A percentile compares a stretch with the other conserved stretches of the same genome.
These are phyloP conservation scores for Candida sphagnicola DNA, from an alignment of 805 yeast species.

Conservation along the genomic window DNA sequence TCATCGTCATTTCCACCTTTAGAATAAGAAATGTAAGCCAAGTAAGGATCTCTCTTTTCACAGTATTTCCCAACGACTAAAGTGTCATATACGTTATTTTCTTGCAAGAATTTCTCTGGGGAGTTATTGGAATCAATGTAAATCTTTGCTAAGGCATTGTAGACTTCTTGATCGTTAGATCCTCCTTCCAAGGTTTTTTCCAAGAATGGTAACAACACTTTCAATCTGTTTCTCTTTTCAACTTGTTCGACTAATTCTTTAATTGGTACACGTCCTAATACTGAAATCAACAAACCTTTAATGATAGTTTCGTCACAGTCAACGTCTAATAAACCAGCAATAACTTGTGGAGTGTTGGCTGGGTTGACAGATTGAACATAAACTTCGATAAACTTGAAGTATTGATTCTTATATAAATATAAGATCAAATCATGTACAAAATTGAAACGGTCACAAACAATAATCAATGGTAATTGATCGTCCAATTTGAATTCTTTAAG, in stretches of 20 bases:
- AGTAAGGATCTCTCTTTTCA: slow-evolving; percentile 97
- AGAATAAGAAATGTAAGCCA: slow-evolving; percentile 96
- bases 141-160: slow-evolving; percentile 92
- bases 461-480: slow-evolving; percentile 93
- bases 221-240: slow-evolving; percentile 92
- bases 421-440: slow-evolving; percentile 91
- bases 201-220: slow-evolving; percentile 85
- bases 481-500: slow-evolving; percentile 90
- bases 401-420: slow-evolving; percentile 92
- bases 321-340: slow-evolving; percentile 93
- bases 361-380: slow-evolving; percentile 98
- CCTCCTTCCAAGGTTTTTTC: slow-evolving; percentile 86
- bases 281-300: slow-evolving; percentile 74
- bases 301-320: slow-evolving; percentile 93
- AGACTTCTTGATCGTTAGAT: slow-evolving; percentile 84
- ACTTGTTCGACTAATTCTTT: slow-evolving; percentile 88
- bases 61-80: slow-evolving; percentile 95
- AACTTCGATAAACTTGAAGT: slow-evolving; percentile 94
- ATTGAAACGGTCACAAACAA: slow-evolving; percentile 90
- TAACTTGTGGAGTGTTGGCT: slow-evolving; percentile 90
- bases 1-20: slow-evolving; percentile 92
- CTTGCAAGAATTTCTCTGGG: slow-evolving; percentile 94
- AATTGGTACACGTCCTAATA: slow-evolving; percentile 91
- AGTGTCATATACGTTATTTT: slow-evolving; percentile 88
- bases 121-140: slow-evolving; percentile 97